Percentiles rank a stretch among this genome's conserved stretches.
Evolutionary conservation across 192 early-diverging fungal species (phyloP).

Genomic region (Spinellus fusiger): DNA sequence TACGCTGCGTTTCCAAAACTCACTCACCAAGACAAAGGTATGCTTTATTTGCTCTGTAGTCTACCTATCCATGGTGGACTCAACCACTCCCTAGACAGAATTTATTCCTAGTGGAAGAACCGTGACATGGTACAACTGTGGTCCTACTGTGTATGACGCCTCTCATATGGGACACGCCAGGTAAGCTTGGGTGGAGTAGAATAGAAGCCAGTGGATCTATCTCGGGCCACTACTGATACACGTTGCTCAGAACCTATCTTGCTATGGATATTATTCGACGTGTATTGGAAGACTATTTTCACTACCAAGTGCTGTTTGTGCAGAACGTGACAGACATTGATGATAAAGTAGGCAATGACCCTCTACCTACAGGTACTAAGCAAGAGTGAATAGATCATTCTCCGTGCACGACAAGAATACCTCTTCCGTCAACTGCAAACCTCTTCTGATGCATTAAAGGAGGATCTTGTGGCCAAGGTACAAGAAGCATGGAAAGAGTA

Average conservation of each 20-base stretch:
- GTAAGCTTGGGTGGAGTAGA: too few species aligned
- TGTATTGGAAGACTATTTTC: conserved; percentile 92
- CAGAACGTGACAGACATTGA: conserved; percentile 99
- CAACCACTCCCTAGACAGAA: conserved; percentile 53
- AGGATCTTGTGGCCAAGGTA: conserved; percentile 50
- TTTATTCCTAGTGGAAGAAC: conserved; percentile 83
- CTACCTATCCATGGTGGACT: not conserved
- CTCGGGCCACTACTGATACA: too few species aligned
- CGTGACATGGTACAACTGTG: conserved; percentile 96
- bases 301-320: conserved; percentile 88
- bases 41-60: not conserved
- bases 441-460: conserved; percentile 30
- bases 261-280: conserved; percentile 90
- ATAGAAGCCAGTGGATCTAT: too few species aligned
- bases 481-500: conserved; percentile 57
- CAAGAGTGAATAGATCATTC: conserved; percentile 61
- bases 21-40: conserved; percentile 84
- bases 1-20: conserved; percentile 71
- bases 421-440: conserved; percentile 59
- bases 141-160: conserved; percentile 96
- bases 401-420: conserved; percentile 80
- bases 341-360: conserved; percentile 62
- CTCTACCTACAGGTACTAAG: not conserved
- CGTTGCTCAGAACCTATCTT: conserved; percentile 76
- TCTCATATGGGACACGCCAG: conserved; percentile 96